Base-by-base conservation (phyloP, 2,329 filamentous ascomycete genomes). In the Xylariomycetidae sp. region DNA sequence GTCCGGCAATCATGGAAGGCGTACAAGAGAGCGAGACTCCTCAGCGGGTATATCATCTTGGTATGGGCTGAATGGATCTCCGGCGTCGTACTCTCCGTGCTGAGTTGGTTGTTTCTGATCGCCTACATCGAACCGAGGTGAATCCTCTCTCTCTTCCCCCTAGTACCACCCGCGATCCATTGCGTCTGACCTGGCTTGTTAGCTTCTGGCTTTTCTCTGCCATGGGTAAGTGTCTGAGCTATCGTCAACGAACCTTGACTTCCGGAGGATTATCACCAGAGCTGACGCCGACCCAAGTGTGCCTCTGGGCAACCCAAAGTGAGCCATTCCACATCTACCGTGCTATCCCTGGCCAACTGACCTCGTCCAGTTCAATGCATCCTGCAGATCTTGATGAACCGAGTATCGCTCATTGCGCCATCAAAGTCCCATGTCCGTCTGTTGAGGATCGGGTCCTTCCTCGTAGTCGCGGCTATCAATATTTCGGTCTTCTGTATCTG, bases 321-420 rank as follows among this genome's bases (percentile, higher is more conserved):
- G n/a, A n/a, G n/a, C n/a, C n/a, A n/a, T n/a, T n/a, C n/a, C n/a
- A n/a, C n/a, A n/a, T n/a, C n/a, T n/a, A n/a, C n/a, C n/a, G n/a
- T n/a, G n/a, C n/a, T n/a, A n/a, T n/a, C n/a, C n/a, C n/a, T n/a
- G n/a, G n/a, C n/a, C n/a, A n/a, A n/a, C n/a, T n/a, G n/a, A n/a
- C n/a, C n/a, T n/a, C n/a, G n/a, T n/a, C n/a, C n/a, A n/a, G n/a
- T 73, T 8, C 70, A 74, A 29, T 58, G 69, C 5, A 50, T 73
- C 0, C 63, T 72, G 19, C 68, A 73, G 35, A 74, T 74, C 24
- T 73, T 75, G 40, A 63, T 73, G 39, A 74, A 74, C 39, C 64
- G 71, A 8, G 8, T 64, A 72, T 3, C 57, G 61, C 0, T 52
- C 74, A 1, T 54, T 75, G 5, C 56, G 69, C 17, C 54, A 61